Conservation (phyloP, 352 stramenopile species). For the Pythium aphanidermatum region DNA sequence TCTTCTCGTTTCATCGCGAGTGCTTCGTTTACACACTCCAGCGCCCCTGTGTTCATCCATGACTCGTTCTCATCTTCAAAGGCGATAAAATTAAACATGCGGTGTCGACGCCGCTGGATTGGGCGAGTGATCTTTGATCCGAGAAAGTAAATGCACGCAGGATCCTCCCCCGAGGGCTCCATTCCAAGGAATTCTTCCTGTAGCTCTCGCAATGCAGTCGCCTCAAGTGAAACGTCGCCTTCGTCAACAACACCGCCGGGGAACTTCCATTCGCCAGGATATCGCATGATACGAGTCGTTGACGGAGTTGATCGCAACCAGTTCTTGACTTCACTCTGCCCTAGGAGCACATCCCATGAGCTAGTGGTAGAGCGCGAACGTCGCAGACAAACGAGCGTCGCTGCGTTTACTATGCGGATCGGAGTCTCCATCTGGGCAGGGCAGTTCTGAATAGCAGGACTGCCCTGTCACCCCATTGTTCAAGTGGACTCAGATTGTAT, state of each 20-base stretch:
- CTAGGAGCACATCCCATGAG: constrained; percentile 56
- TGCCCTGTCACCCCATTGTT: constrained; percentile 1
- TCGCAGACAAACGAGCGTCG: constrained; percentile 29
- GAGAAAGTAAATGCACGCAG: constrained; percentile 27
- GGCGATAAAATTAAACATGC: constrained; percentile 66
- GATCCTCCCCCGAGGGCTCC: neutral
- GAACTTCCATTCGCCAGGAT: constrained; percentile 67
- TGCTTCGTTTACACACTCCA: constrained; percentile 34
- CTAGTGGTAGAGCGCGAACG: constrained; percentile 7
- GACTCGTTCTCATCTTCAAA: constrained; percentile 46
- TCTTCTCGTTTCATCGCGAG: constrained; percentile 30
- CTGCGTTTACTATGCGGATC: constrained; percentile 27
- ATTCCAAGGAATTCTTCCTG: constrained; percentile 53
- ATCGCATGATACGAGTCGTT: constrained; percentile 47
- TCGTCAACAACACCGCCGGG: constrained; percentile 41
- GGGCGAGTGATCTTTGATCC: constrained; percentile 38
- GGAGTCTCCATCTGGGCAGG: constrained; percentile 11
- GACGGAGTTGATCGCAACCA: constrained; percentile 42
- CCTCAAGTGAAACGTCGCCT: constrained; percentile 28
- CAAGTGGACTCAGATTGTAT: constrained; percentile 8
- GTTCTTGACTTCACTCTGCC: constrained; percentile 62
- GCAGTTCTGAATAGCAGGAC: neutral
- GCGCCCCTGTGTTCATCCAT: constrained; percentile 29
- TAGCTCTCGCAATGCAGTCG: constrained; percentile 38
- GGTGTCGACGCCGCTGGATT: constrained; percentile 35